phyloP scores from a whole-genome alignment of 2,329 filamentous ascomycete species.

The Pseudogymnoascus verrucosus region DNA sequence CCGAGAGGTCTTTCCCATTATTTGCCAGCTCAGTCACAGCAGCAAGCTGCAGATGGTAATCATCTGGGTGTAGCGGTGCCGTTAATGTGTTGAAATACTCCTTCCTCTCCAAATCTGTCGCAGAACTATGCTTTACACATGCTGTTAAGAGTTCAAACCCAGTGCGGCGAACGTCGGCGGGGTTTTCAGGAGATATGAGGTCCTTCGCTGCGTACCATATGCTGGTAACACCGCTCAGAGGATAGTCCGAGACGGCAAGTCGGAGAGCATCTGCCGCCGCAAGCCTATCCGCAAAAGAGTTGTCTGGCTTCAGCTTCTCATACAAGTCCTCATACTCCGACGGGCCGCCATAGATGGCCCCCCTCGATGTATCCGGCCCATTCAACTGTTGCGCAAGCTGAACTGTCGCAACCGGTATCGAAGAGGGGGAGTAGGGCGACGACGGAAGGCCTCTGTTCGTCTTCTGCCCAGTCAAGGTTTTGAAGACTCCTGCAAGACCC shows the following conservation, averaged over 20 bases:
- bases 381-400: conserved; percentile 37
- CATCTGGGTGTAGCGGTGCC: conserved; percentile 46
- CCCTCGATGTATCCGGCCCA: conserved; percentile 32
- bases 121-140: conserved; percentile 53
- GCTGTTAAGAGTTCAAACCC: conserved; percentile 60
- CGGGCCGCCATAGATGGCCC: conserved; percentile 36
- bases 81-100: conserved; percentile 59
- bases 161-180: conserved; percentile 45
- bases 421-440: conserved; percentile 34
- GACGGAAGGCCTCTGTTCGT: conserved; percentile 43
- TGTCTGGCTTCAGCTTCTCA: conserved; percentile 45
- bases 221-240: conserved; percentile 33
- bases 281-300: conserved; percentile 43
- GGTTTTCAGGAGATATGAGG: conserved; percentile 50
- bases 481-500: conserved; percentile 55
- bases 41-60: conserved; percentile 59
- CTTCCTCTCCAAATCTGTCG: conserved; percentile 58
- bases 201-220: conserved; percentile 62
- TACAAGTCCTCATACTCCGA: conserved; percentile 47
- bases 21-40: conserved; percentile 55
- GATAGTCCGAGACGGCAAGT: conserved; percentile 48
- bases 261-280: conserved; percentile 51
- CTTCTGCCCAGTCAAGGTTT: conserved; percentile 48
- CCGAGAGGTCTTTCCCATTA: conserved; percentile 52
- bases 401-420: conserved; percentile 29